Evolutionary conservation across 83 land plant genomes (phyloP), one percentile per base, ranked within the genome.

Genomic region (Larix sibirica): DNA sequence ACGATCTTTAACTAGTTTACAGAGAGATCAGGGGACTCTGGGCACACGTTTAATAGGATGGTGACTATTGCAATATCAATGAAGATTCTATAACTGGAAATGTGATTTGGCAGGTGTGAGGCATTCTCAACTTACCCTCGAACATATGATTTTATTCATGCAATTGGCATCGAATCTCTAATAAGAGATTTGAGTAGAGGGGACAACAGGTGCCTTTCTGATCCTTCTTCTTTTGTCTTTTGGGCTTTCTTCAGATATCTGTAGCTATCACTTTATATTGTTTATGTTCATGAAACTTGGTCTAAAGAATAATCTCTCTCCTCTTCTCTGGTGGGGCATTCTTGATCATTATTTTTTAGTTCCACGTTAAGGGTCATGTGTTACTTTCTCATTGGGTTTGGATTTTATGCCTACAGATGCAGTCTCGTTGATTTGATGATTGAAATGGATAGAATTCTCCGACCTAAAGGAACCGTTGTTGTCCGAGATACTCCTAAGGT

Each of bases 61-160:
- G 54, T 50, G 54, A 50, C 2, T 50, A 50, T 50, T 12, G 54
- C 54, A 50, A 68, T 68, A 16, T 33, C 17, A 33, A 20, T 6
- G 54, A 33, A 33, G n/a, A 68, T 33, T 68, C 68, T 31, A 31
- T 68, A 5, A 24, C 26, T 71, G 26, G 76, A 71, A 42, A 42
- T 73, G 77, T 47, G n/a, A 47, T 24, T 33, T 64, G 5, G 18
- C 83, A 95, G 97, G 97, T 95, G 97, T 86, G 97, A 95, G 83
- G 88, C 97, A 36, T 95, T 95, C 82, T 95, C 97, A 38, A 93
- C 97, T 36, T 95, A 95, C 84, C 97, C 97, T 66, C 87, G 97
- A 56, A 89, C 96, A 21, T 95, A 95, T 83, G 97, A 95, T 88
- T 70, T 95, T 28, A 86, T 95, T 56, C 97, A 95, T 84, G 97